Percentiles rank a stretch among this genome's conserved stretches.
These are phyloP conservation scores for Leccinum disarticulatum DNA, from an alignment of 768 basidiomycete genomes.

Conservation along the genomic window DNA sequence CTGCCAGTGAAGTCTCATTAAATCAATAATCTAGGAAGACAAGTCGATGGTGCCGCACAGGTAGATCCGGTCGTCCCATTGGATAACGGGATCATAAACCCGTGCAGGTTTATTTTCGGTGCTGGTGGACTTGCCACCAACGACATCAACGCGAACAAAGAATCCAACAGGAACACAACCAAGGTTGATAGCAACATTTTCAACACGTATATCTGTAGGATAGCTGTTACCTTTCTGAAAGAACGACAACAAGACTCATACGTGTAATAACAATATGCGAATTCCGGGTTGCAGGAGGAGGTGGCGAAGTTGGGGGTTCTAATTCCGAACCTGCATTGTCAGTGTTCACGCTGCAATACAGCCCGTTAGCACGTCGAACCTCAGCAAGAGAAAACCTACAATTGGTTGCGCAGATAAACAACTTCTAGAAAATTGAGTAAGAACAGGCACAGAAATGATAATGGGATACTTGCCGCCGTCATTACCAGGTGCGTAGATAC, in stretches of 20 bases:
- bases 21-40: neutral
- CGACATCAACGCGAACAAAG: conserved; percentile 12
- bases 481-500: neutral
- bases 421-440: neutral
- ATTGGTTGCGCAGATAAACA: conserved; percentile 3
- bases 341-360: neutral
- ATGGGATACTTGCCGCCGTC: neutral
- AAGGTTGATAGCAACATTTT: conserved; percentile 5
- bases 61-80: conserved; percentile 12
- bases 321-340: neutral
- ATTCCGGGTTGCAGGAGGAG: neutral
- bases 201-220: conserved; percentile 13
- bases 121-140: neutral
- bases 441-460: neutral
- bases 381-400: neutral
- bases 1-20: neutral
- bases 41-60: neutral
- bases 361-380: neutral
- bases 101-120: conserved; percentile 6
- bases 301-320: neutral
- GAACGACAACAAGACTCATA: neutral
- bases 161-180: conserved; percentile 18
- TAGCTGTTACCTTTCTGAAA: neutral
- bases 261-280: conserved; percentile 6
- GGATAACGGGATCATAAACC: conserved; percentile 4